Evolutionary conservation across 2,329 filamentous ascomycete species (phyloP).

Genomic region (Basipetospora sp.): DNA sequence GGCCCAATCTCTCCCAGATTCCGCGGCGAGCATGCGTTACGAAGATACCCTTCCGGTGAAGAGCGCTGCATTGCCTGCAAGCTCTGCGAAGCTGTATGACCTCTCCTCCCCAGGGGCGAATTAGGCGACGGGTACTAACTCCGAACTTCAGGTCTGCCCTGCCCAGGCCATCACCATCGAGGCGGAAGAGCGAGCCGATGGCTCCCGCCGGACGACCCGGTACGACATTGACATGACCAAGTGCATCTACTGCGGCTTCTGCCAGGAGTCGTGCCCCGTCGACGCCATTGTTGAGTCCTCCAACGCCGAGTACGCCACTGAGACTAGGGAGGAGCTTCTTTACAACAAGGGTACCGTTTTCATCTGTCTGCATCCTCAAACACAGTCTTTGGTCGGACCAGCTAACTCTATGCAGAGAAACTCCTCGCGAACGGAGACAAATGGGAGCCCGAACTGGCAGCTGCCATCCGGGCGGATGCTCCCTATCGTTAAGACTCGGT

Average conservation of each 20-base stretch:
- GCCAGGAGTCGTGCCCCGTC: constrained; percentile 96
- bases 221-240: constrained; percentile 99
- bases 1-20: constrained; percentile 95
- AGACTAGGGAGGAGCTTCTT: constrained; percentile 75
- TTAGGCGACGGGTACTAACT: background rate
- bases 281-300: constrained; percentile 66
- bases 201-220: constrained; percentile 82
- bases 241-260: constrained; percentile 99
- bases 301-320: constrained; percentile 48
- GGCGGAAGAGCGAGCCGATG: constrained; percentile 93
- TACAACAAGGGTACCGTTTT: constrained; percentile 85
- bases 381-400: too few species aligned
- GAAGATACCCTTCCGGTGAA: constrained; percentile 91
- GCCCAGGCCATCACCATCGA: constrained; percentile 98
- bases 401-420: constrained; percentile 45
- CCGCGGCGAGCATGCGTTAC: constrained; percentile 91
- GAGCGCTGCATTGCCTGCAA: constrained; percentile 99
- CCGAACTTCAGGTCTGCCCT: constrained; percentile 56
- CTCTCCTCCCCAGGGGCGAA: background rate
- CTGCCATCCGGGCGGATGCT: constrained; percentile 79
- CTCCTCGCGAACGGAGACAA: constrained; percentile 78
- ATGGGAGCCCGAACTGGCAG: constrained; percentile 95
- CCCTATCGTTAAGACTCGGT: constrained; percentile 56
- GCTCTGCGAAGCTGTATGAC: constrained; percentile 72
- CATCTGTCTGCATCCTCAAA: too few species aligned